Evolutionary conservation across 1,139 yeast species (phyloP), one percentile per base, ranked within the genome.

Genomic region (Blastobotrys niveus): DNA sequence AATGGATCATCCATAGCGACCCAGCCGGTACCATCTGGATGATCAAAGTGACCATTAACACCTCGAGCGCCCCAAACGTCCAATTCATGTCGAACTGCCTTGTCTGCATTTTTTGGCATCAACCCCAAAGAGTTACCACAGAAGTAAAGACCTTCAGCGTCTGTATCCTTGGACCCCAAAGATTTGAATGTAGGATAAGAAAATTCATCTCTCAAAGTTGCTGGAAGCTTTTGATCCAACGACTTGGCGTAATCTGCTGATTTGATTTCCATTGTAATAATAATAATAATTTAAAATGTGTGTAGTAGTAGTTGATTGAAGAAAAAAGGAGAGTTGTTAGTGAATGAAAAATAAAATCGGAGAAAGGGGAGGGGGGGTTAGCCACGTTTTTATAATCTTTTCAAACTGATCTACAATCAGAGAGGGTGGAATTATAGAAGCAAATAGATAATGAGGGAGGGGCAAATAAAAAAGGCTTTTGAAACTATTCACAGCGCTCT

Each of bases 61-160:
- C 81, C 96, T 38, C 88, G 70, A 32, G 64, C 70, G 25, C 76
- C 69, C 97, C 97, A 89, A 0, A 93, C 94, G 50, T 78, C 75
- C 35, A 89, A 67, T 63, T 89, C 96, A 31, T 68, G 71, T 39
- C 65, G 65, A 12, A 89, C 69, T 18, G 87, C 84, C 2, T 55
- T 54, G 24, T 76, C 69, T 0, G 88, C 80, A 3, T 68, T 58
- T 43, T 66, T 68, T 0, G 97, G 96, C 93, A 87, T 84, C 48
- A 89, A 67, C 0, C 97, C 97, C 7, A 89, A 74, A 7, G 96
- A 87, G 65, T 89, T 88, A 5, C 97, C 97, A 64, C 95, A 86
- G 43, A 89, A 70, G 60, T 89, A 85, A 25, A 78, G 71, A 18
- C 73, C 59, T 48, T 65, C 52, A 24, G 66, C 53, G 20, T 59